Conservation (phyloP, 371 early-diverging fungal species). For the Mortierella sp. region DNA sequence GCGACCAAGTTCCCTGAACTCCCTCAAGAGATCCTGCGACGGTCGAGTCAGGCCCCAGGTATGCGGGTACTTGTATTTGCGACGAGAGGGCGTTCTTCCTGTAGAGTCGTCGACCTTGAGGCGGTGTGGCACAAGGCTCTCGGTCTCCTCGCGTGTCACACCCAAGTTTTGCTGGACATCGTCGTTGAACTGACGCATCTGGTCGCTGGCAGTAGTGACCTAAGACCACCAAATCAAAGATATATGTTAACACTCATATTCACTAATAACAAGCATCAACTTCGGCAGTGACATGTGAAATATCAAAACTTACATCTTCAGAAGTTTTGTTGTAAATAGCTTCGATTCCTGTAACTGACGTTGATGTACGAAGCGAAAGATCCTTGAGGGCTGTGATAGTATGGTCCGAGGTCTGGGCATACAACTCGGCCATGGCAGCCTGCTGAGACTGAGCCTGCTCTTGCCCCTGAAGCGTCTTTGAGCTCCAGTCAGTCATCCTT, state of each 20-base stretch:
- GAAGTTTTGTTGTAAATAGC: conserved; percentile 14
- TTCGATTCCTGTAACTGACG: conserved; percentile 7
- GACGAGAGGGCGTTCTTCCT: conserved; percentile 44
- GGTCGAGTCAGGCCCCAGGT: conserved; percentile 42
- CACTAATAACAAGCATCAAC: no score
- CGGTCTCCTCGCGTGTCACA: conserved; percentile 25
- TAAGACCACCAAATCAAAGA: neutral
- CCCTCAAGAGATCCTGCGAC: conserved; percentile 39
- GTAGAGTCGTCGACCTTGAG: conserved; percentile 49
- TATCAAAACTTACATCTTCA: conserved; percentile 20
- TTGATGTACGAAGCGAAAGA: conserved; percentile 16
- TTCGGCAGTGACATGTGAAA: neutral
- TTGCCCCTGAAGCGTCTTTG: conserved; percentile 21
- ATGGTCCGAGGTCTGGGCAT: conserved; percentile 22
- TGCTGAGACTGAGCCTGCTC: conserved; percentile 23
- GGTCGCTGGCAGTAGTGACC: conserved; percentile 16
- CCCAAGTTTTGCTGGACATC: conserved; percentile 29
- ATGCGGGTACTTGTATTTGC: conserved; percentile 38
- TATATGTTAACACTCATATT: neutral
- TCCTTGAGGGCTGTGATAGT: conserved; percentile 30
- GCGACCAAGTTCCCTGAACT: conserved; percentile 45
- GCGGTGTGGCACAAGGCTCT: conserved; percentile 25
- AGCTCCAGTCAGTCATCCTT: conserved; percentile 19
- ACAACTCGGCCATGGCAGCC: conserved; percentile 16
- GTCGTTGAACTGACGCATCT: conserved; percentile 16